Percentiles rank a stretch among this genome's conserved stretches.
These are phyloP conservation scores for Zymoseptoria pseudotritici DNA, from an alignment of 2,329 filamentous ascomycete genomes.

Conservation along the genomic window DNA sequence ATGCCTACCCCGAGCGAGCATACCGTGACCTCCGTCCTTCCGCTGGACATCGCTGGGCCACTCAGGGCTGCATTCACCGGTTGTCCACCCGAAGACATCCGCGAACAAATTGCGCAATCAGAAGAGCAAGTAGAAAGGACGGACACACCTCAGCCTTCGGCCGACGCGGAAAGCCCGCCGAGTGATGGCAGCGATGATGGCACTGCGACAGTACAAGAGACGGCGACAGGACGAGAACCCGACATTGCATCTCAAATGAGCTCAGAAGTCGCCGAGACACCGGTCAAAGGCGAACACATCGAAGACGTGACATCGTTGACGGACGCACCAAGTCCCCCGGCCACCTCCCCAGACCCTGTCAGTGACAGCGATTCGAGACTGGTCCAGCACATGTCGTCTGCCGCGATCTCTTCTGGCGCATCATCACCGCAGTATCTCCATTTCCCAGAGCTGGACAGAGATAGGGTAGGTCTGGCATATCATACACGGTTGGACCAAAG, in stretches of 20 bases:
- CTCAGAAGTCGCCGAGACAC: constrained; percentile 9
- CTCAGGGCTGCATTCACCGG: constrained; percentile 25
- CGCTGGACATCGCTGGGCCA: constrained; percentile 3
- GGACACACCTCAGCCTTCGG: constrained; percentile 6
- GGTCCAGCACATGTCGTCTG: constrained; percentile 23
- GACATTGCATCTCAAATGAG: constrained; percentile 23
- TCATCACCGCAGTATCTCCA: constrained; percentile 22
- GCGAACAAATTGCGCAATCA: constrained; percentile 18
- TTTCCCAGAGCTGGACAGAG: constrained; percentile 19
- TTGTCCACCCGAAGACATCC: constrained; percentile 34
- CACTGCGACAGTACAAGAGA: not conserved
- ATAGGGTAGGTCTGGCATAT: constrained; percentile 14
- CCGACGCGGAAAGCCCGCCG: not conserved
- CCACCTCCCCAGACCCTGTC: constrained; percentile 21
- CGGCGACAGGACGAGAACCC: constrained; percentile 4
- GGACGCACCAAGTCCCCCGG: constrained; percentile 21
- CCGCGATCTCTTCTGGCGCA: constrained; percentile 18
- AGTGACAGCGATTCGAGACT: constrained; percentile 24
- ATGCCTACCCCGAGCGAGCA: constrained; percentile 21
- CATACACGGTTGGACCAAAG: not conserved
- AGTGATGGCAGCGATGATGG: not conserved
- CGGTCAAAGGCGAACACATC: constrained; percentile 35
- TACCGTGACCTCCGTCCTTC: constrained; percentile 1
- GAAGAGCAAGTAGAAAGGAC: constrained; percentile 23
- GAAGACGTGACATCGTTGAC: constrained; percentile 31